These are phyloP conservation scores for Clavariopsis aquatica DNA, from an alignment of 495 filamentous ascomycete genomes.

Conservation along the genomic window DNA sequence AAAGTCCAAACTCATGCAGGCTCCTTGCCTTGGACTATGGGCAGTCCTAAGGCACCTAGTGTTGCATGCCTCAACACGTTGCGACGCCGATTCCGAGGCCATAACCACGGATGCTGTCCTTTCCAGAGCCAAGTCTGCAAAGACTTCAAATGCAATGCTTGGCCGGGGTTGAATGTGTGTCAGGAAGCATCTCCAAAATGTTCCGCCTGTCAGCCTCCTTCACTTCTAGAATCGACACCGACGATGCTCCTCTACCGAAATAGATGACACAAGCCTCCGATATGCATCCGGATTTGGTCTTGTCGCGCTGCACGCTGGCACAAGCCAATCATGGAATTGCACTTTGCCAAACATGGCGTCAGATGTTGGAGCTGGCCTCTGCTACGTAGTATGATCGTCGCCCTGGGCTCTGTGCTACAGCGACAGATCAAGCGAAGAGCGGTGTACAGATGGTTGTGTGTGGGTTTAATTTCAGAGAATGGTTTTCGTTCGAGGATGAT, in stretches of 20 bases:
- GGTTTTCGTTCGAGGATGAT: constrained; percentile 8
- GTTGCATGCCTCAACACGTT: constrained; percentile 24
- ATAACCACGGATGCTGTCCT: constrained; percentile 7
- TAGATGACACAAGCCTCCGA: constrained; percentile 34
- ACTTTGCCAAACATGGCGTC: constrained; percentile 11
- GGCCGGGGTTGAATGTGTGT: constrained; percentile 4
- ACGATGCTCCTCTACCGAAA: constrained; percentile 5
- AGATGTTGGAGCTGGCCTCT: neutral
- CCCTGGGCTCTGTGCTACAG: constrained; percentile 11
- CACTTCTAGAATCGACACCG: constrained; percentile 27
- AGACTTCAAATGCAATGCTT: constrained; percentile 18
- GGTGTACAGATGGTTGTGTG: constrained; percentile 23
- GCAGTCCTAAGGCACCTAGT: constrained; percentile 4
- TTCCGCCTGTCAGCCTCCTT: constrained; percentile 11
- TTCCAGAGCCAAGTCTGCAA: constrained; percentile 25
- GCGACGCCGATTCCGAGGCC: neutral
- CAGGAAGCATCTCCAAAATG: constrained; percentile 11
- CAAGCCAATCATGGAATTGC: constrained; percentile 19
- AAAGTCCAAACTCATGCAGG: neutral
- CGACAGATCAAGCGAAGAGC: constrained; percentile 23
- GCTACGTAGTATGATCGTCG: constrained; percentile 16
- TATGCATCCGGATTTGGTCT: constrained; percentile 21
- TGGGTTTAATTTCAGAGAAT: neutral
- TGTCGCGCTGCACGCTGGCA: constrained; percentile 1
- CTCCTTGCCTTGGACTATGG: neutral